These are phyloP conservation scores for Fomes fomentarius DNA, from an alignment of 1,284 basidiomycete genomes.

Conservation along the genomic window DNA sequence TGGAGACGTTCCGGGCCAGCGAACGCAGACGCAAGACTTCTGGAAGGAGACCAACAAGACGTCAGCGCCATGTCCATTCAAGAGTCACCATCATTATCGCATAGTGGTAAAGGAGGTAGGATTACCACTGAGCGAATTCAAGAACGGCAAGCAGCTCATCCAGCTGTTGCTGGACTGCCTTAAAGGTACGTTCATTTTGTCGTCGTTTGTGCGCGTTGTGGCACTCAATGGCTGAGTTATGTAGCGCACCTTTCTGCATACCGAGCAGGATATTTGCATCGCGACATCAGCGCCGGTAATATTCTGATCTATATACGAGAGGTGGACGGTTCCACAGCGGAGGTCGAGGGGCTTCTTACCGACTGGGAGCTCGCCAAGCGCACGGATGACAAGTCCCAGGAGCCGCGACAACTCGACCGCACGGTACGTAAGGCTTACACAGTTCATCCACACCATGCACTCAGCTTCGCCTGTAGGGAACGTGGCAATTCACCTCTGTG, in stretches of 20 bases:
- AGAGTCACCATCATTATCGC: conserved; percentile 1
- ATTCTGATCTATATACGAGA: not conserved
- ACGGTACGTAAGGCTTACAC: not conserved
- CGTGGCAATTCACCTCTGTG: conserved; percentile 2
- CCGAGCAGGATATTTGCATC: conserved; percentile 1
- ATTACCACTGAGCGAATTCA: not conserved
- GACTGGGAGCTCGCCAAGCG: conserved; percentile 9
- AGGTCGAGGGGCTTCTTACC: conserved; percentile 1
- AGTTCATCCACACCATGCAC: not conserved
- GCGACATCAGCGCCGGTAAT: conserved; percentile 16
- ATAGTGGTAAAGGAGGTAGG: conserved; percentile 7
- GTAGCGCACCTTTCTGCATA: conserved; percentile 1
- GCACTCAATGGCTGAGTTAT: not conserved
- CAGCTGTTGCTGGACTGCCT: not conserved
- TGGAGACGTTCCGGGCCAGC: not conserved
- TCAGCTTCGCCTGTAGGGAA: not conserved
- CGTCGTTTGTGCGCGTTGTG: not conserved
- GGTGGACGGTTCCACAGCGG: not conserved
- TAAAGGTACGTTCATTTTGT: not conserved
- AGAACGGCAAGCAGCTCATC: not conserved
- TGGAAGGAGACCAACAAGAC: no score
- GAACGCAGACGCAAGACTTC: not conserved
- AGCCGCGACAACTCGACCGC: not conserved
- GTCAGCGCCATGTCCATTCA: not conserved
- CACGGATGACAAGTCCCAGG: not conserved